Percentiles rank a stretch among this genome's conserved stretches.
Evolutionary conservation across 768 basidiomycete genomes (phyloP).

Genomic region (Heimioporus sp.): DNA sequence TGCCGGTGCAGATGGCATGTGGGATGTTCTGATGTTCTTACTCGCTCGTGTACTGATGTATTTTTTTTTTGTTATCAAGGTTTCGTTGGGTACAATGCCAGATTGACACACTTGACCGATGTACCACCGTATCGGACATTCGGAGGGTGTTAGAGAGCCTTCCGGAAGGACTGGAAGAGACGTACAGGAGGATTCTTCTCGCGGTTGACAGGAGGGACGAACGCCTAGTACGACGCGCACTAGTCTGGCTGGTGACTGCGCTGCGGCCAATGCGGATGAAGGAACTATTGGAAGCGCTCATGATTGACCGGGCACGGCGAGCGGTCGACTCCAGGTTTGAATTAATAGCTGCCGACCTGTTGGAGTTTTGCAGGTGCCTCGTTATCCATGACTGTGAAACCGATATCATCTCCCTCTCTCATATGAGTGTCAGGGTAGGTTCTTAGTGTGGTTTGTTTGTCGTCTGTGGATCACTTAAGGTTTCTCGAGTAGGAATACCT

Average conservation of each 20-base stretch:
- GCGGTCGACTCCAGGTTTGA: neutral
- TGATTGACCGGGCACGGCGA: neutral
- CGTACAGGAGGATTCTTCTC: conserved; percentile 18
- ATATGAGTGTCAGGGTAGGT: conserved; percentile 18
- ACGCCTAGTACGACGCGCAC: conserved; percentile 1
- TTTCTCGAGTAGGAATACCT: conserved; percentile 11
- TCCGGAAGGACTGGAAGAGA: conserved; percentile 19
- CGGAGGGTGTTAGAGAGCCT: conserved; percentile 4
- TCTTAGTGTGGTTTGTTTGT: neutral
- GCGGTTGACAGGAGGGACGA: conserved; percentile 1
- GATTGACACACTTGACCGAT: conserved; percentile 7
- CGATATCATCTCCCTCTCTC: conserved; percentile 8
- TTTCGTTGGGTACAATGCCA: conserved; percentile 18
- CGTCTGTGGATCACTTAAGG: too few relatives aligned
- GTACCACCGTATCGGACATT: neutral
- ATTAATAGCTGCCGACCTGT: neutral
- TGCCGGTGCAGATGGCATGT: conserved; percentile 21
- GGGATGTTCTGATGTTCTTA: neutral
- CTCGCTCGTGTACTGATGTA: neutral
- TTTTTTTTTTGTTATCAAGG: neutral
- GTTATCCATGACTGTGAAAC: conserved; percentile 9
- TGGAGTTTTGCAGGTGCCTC: conserved; percentile 6
- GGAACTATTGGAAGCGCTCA: conserved; percentile 10
- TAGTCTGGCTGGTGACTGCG: conserved; percentile 11
- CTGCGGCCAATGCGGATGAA: conserved; percentile 6